Conservation (phyloP, 768 basidiomycete species). For the Lactarius sp. region DNA sequence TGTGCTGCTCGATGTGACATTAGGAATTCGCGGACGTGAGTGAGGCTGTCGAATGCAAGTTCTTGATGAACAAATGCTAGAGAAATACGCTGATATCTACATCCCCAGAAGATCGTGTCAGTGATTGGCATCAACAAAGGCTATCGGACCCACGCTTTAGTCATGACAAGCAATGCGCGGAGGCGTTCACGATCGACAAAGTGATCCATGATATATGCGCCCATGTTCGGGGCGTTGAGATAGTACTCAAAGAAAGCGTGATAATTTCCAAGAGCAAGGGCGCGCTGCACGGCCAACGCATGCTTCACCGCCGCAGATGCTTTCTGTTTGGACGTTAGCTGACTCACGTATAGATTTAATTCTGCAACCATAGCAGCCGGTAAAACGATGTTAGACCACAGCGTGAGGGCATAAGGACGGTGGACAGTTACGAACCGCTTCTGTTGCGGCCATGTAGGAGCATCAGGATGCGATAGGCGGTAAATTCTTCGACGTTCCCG, state of each 20-base stretch:
- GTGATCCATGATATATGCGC: constrained; percentile 98
- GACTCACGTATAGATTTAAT: constrained; percentile 94
- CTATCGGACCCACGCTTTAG: constrained; percentile 72
- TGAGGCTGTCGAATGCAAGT: constrained; percentile 73
- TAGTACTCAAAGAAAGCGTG: constrained; percentile 87
- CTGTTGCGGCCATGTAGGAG: constrained; percentile 89
- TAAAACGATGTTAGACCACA: constrained; percentile 9
- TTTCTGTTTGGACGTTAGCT: constrained; percentile 93
- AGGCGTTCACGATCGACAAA: constrained; percentile 90
- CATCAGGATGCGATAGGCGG: constrained; percentile 96
- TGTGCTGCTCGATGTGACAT: constrained; percentile 58
- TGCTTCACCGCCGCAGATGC: constrained; percentile 73
- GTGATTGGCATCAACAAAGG: constrained; percentile 10
- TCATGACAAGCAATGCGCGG: constrained; percentile 81
- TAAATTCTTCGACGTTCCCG: constrained; percentile 92
- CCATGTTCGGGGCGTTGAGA: constrained; percentile 87
- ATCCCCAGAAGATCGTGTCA: background rate
- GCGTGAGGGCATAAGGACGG: background rate
- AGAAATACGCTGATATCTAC: constrained; percentile 78
- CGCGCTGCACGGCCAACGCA: constrained; percentile 84
- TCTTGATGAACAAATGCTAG: constrained; percentile 72
- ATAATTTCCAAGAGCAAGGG: constrained; percentile 90
- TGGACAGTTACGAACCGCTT: constrained; percentile 57
- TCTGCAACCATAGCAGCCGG: constrained; percentile 46
- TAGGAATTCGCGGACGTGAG: constrained; percentile 65